A percentile compares a stretch with the other conserved stretches of the same genome.
Evolutionary conservation across 192 early-diverging fungal genomes (phyloP).

Genomic region (Coemansia sp.): DNA sequence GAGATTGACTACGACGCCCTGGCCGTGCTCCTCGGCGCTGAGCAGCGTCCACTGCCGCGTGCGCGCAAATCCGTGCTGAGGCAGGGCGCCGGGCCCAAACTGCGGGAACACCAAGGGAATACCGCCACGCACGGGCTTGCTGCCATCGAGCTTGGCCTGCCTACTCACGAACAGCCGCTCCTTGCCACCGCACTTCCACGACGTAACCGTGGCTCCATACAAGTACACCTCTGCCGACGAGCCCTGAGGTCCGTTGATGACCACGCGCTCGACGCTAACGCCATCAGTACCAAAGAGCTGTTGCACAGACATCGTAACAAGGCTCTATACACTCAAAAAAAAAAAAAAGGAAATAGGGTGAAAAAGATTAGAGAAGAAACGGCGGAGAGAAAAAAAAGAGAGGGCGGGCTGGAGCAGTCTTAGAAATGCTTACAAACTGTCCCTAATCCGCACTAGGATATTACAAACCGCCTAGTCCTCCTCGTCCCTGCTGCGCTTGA

Average conservation of each 20-base stretch:
- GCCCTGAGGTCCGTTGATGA: slow-evolving; percentile 24
- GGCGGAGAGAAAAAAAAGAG: neutral
- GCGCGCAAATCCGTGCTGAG: slow-evolving; percentile 59
- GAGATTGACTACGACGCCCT: slow-evolving; percentile 40
- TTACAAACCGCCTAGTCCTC: neutral
- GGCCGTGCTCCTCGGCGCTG: slow-evolving; percentile 25
- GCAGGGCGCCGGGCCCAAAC: slow-evolving; percentile 53
- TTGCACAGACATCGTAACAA: slow-evolving; percentile 23
- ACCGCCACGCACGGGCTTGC: slow-evolving; percentile 91
- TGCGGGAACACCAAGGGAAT: slow-evolving; percentile 59
- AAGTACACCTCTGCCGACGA: slow-evolving; percentile 39
- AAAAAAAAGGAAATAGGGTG: too few species aligned
- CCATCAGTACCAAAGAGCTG: slow-evolving; percentile 34
- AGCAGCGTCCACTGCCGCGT: slow-evolving; percentile 40
- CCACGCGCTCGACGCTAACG: slow-evolving; percentile 32
- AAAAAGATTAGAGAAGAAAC: neutral
- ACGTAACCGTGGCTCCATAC: slow-evolving; percentile 88
- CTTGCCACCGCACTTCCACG: slow-evolving; percentile 71
- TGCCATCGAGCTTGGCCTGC: slow-evolving; percentile 78
- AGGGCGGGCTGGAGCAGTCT: too few species aligned
- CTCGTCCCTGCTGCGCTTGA: slow-evolving; percentile 27
- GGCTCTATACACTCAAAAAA: neutral
- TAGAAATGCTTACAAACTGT: neutral
- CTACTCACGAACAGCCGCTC: slow-evolving; percentile 88
- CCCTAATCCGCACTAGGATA: slow-evolving; percentile 1